Evolutionary conservation across 306 rosid species (phyloP).

Genomic region (Luffa acutangula): DNA sequence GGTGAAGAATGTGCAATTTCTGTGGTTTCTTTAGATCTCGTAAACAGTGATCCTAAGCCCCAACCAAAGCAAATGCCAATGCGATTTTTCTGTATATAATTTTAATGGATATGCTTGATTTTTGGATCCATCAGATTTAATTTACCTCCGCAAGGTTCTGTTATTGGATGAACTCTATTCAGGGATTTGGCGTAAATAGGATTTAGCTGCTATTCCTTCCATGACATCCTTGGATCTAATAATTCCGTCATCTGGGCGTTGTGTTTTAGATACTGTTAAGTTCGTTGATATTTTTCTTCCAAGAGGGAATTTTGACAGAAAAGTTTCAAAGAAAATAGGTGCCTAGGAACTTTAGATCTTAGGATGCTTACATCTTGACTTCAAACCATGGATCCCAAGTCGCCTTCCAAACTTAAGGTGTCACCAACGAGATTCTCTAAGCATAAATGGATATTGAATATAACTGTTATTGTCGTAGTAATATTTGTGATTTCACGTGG

Average conservation of each 20-base stretch:
- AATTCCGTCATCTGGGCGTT: not conserved
- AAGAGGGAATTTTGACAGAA: not conserved
- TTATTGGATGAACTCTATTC: not conserved
- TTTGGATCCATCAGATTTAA: not conserved
- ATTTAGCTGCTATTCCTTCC: not conserved
- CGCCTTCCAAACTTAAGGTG: conserved; percentile 49
- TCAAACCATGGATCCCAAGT: conserved; percentile 54
- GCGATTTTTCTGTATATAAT: not conserved
- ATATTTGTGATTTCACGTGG: conserved; percentile 30
- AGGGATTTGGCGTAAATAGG: not conserved
- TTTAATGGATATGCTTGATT: not conserved
- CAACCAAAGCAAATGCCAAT: not conserved
- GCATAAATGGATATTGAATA: conserved; percentile 18
- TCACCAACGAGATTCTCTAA: conserved; percentile 20
- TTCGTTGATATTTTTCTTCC: not conserved
- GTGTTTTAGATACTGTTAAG: not conserved
- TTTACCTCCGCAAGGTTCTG: not conserved
- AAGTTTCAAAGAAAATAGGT: not conserved
- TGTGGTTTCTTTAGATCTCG: not conserved
- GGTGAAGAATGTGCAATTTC: not conserved
- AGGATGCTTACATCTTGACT: not conserved
- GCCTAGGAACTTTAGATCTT: not conserved
- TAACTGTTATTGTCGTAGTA: conserved; percentile 16
- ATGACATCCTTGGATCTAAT: not conserved
- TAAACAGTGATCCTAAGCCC: not conserved